These are phyloP conservation scores for Paramecium sonneborni DNA, from an alignment of 73 alveolate species.

Conservation along the genomic window DNA sequence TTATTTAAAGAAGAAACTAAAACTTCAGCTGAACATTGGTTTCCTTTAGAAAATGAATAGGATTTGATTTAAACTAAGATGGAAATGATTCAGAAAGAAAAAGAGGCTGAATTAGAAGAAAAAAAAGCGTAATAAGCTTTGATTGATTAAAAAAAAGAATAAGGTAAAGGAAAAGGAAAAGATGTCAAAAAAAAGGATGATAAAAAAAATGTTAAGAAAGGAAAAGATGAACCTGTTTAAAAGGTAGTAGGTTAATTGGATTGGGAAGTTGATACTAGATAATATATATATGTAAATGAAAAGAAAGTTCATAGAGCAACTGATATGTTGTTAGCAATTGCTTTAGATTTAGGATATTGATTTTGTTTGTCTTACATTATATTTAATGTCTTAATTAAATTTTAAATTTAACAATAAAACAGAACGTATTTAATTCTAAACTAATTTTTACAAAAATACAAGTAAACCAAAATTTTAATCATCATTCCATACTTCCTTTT, in stretches of 20 bases:
- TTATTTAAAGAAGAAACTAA: conserved; percentile 5
- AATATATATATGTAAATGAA: conserved; percentile 35
- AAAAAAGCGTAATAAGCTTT: background rate
- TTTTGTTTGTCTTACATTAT: background rate
- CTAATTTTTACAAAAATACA: background rate
- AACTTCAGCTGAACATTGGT: conserved; percentile 28
- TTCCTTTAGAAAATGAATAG: conserved; percentile 28
- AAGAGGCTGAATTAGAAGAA: conserved; percentile 7
- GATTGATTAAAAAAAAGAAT: background rate
- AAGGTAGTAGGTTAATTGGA: background rate
- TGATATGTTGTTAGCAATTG: background rate
- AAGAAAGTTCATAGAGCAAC: conserved; percentile 2
- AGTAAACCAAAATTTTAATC: background rate
- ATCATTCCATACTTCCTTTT: background rate
- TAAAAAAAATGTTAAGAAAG: conserved; percentile 17
- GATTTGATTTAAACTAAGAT: background rate
- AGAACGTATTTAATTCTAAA: background rate
- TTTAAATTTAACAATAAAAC: background rate
- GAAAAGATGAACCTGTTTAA: conserved; percentile 32
- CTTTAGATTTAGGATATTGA: conserved; percentile 42
- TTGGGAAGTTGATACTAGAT: conserved; percentile 31
- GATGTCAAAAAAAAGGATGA: conserved; percentile 48
- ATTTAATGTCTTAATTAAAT: background rate
- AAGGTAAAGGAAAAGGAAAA: conserved; percentile 29
- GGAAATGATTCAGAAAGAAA: conserved; percentile 29